phyloP scores from a whole-genome alignment of 768 basidiomycete genomes.

The Guyanaporus albipodus region DNA sequence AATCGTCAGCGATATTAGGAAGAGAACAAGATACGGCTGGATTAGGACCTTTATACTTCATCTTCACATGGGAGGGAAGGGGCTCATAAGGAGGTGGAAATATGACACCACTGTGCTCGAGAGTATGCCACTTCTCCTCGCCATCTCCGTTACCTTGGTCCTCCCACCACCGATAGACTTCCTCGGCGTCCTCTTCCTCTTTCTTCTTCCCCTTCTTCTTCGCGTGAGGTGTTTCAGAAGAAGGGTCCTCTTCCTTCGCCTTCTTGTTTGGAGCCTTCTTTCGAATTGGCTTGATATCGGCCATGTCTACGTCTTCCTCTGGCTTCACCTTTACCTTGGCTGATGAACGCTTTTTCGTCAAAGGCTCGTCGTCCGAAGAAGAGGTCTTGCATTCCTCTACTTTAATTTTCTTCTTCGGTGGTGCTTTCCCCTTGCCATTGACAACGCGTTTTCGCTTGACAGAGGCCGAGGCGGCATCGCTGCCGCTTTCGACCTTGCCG shows the following conservation, averaged over 20 bases:
- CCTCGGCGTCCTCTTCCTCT: conserved; percentile 57
- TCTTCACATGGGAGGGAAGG: conserved; percentile 77
- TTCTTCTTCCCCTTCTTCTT: conserved; percentile 56
- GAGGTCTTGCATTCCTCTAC: conserved; percentile 39
- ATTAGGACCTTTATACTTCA: conserved; percentile 87
- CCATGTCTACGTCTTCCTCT: conserved; percentile 47
- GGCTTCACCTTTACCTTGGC: conserved; percentile 40
- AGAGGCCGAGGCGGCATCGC: conserved; percentile 42
- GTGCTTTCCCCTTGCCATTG: conserved; percentile 49
- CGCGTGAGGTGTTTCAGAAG: conserved; percentile 43
- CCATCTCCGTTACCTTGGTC: conserved; percentile 68
- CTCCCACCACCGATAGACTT: conserved; percentile 89
- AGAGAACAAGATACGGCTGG: conserved; percentile 8
- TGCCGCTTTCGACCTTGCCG: conserved; percentile 37
- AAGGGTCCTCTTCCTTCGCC: conserved; percentile 42
- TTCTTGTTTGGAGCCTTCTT: conserved; percentile 52
- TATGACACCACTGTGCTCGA: conserved; percentile 90
- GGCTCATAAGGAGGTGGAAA: conserved; percentile 95
- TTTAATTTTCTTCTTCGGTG: conserved; percentile 64
- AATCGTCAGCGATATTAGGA: conserved; percentile 15
- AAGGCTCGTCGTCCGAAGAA: conserved; percentile 36
- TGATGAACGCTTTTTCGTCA: conserved; percentile 21
- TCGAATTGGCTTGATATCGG: conserved; percentile 40
- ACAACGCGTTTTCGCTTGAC: conserved; percentile 42
- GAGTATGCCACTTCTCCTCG: conserved; percentile 87